Percentiles rank a stretch among this genome's conserved stretches.
Evolutionary conservation across 2,329 filamentous ascomycete species (phyloP).

Genomic region (Lecanicillium sp.): DNA sequence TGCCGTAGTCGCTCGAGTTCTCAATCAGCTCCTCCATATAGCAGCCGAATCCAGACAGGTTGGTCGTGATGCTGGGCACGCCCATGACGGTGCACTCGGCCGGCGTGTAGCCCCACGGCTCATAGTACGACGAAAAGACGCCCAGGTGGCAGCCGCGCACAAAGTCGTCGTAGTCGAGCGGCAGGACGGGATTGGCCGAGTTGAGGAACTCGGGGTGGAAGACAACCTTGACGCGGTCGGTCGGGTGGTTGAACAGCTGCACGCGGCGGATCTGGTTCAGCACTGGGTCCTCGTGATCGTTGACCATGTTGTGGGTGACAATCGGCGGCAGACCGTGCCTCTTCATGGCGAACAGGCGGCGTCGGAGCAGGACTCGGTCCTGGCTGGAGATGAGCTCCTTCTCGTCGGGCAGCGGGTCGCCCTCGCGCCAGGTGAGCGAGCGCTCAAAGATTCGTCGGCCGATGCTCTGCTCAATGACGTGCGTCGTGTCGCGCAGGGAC

Average conservation of each 20-base stretch:
- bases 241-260: conserved; percentile 92
- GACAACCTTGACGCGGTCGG: conserved; percentile 91
- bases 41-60: conserved; percentile 94
- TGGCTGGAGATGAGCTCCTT: conserved; percentile 90
- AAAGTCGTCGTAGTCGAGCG: conserved; percentile 97
- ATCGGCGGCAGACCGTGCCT: conserved; percentile 83
- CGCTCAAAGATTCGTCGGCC: conserved; percentile 92
- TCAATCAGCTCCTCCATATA: conserved; percentile 99
- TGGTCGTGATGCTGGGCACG: conserved; percentile 95
- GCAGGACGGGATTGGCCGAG: conserved; percentile 88
- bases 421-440: conserved; percentile 91
- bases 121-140: conserved; percentile 96
- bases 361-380: conserved; percentile 85
- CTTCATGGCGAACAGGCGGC: conserved; percentile 95
- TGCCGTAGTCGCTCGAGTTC: conserved; percentile 95
- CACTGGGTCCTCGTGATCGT: conserved; percentile 87
- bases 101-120: conserved; percentile 98
- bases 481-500: conserved; percentile 84
- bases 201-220: conserved; percentile 98
- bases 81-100: conserved; percentile 99
- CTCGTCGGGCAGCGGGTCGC: conserved; percentile 87
- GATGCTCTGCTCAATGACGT: conserved; percentile 86
- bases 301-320: conserved; percentile 98
- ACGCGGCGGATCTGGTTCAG: conserved; percentile 93
- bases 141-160: conserved; percentile 94